phyloP scores from a whole-genome alignment of 2,329 filamentous ascomycete genomes.

The Daldinia sp. region DNA sequence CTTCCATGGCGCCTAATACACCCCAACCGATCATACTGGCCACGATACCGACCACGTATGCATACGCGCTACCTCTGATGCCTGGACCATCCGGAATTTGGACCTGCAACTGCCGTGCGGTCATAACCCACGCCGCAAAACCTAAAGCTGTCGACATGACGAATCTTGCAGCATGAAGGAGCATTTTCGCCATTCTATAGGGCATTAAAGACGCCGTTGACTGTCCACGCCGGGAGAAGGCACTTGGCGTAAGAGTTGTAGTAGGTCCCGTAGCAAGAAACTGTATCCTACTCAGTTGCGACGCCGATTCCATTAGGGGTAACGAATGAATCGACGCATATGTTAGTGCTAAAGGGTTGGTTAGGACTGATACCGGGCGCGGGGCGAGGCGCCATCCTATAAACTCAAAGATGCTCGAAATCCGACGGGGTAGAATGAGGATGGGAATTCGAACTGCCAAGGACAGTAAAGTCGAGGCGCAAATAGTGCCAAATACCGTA shows the following conservation, averaged over 20 bases:
- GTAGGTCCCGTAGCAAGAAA: conserved; percentile 82
- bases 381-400: conserved; percentile 85
- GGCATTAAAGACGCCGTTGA: conserved; percentile 73
- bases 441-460: conserved; percentile 87
- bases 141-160: conserved; percentile 92
- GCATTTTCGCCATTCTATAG: conserved; percentile 89
- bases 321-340: conserved; percentile 95
- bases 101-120: conserved; percentile 81
- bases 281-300: conserved; percentile 83
- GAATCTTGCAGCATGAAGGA: conserved; percentile 89
- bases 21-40: conserved; percentile 96
- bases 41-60: conserved; percentile 92
- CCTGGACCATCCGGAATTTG: conserved; percentile 65
- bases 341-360: conserved; percentile 91
- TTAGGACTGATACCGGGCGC: conserved; percentile 84
- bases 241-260: conserved; percentile 73
- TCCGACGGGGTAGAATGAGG: conserved; percentile 81
- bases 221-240: conserved; percentile 59
- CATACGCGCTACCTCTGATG: conserved; percentile 86
- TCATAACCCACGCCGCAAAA: conserved; percentile 96
- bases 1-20: conserved; percentile 90
- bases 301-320: conserved; percentile 79
- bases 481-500: conserved; percentile 92
- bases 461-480: conserved; percentile 84
- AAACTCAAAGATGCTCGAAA: conserved; percentile 74